Percentiles rank a stretch among this genome's conserved stretches.
These are phyloP conservation scores for Hericium alpestre DNA, from an alignment of 768 basidiomycete species.

Conservation along the genomic window DNA sequence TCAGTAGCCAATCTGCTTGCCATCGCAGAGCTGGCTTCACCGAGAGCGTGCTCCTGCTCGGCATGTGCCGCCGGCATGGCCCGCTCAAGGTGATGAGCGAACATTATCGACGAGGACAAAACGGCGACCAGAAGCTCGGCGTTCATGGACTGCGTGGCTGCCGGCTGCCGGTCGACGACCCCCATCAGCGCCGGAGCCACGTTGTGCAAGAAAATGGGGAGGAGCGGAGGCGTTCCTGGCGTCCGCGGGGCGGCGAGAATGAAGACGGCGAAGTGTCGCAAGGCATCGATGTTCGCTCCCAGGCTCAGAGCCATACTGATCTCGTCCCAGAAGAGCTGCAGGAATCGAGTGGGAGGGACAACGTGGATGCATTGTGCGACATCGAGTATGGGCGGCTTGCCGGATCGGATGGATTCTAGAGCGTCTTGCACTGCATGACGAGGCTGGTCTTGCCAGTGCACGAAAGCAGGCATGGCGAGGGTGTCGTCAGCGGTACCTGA, in stretches of 20 bases:
- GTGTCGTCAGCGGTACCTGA: background rate
- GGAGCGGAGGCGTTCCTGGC: slow-evolving; percentile 44
- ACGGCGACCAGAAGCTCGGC: slow-evolving; percentile 58
- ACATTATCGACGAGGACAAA: slow-evolving; percentile 54
- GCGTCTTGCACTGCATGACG: slow-evolving; percentile 47
- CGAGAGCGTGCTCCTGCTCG: slow-evolving; percentile 41
- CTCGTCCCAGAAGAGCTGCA: slow-evolving; percentile 61
- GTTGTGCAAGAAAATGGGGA: slow-evolving; percentile 64
- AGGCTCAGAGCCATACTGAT: slow-evolving; percentile 40
- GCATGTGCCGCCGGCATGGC: slow-evolving; percentile 45
- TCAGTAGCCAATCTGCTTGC: slow-evolving; percentile 58
- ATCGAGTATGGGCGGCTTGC: slow-evolving; percentile 56
- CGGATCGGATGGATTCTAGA: slow-evolving; percentile 44
- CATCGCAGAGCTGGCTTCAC: slow-evolving; percentile 53
- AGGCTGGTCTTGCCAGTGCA: slow-evolving; percentile 41
- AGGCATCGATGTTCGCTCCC: slow-evolving; percentile 46
- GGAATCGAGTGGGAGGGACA: slow-evolving; percentile 48
- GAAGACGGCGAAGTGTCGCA: slow-evolving; percentile 57
- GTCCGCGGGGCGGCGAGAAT: slow-evolving; percentile 53
- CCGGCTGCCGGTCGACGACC: slow-evolving; percentile 39
- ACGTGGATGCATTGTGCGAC: slow-evolving; percentile 55
- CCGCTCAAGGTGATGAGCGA: slow-evolving; percentile 62
- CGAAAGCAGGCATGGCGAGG: slow-evolving; percentile 7
- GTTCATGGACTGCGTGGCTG: slow-evolving; percentile 42
- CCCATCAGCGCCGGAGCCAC: slow-evolving; percentile 53